Conservation (phyloP, 2,329 filamentous ascomycete genomes). For the Scytalidium lignicola region DNA sequence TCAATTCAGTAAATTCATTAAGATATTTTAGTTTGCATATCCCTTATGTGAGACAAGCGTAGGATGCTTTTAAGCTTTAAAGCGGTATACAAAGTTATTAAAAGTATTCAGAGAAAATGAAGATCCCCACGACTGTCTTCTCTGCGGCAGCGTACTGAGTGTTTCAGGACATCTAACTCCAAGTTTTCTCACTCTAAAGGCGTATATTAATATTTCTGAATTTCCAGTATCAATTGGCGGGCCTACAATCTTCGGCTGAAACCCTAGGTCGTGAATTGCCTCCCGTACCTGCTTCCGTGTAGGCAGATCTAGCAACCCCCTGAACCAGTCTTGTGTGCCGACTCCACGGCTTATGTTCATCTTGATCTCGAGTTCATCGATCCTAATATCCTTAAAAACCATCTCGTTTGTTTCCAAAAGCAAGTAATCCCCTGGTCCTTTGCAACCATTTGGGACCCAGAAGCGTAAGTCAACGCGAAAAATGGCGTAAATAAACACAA, state of each 20-base stretch:
- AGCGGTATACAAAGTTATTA: no score
- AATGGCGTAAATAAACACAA: constrained; percentile 63
- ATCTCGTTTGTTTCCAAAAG: constrained; percentile 2
- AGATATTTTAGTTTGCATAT: no score
- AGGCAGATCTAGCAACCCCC: background rate
- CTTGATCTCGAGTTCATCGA: constrained; percentile 10
- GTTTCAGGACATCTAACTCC: no score
- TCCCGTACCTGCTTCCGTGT: constrained; percentile 6
- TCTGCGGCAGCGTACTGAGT: background rate
- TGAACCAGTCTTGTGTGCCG: background rate
- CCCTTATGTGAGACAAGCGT: no score
- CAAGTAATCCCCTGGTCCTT: constrained; percentile 43
- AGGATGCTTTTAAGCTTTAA: no score
- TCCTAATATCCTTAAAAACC: background rate
- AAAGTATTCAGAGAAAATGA: no score
- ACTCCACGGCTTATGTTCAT: constrained; percentile 4
- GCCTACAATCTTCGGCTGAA: constrained; percentile 6
- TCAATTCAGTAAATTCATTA: no score
- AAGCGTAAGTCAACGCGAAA: constrained; percentile 70
- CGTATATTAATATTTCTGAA: constrained; percentile 9
- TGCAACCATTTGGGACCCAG: constrained; percentile 65
- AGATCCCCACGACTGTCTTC: no score
- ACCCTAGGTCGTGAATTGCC: constrained; percentile 6
- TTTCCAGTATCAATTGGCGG: constrained; percentile 9
- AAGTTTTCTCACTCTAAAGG: constrained; percentile 7